These are phyloP conservation scores for Globisporangium okanoganense DNA, from an alignment of 352 stramenopile genomes.

Conservation along the genomic window DNA sequence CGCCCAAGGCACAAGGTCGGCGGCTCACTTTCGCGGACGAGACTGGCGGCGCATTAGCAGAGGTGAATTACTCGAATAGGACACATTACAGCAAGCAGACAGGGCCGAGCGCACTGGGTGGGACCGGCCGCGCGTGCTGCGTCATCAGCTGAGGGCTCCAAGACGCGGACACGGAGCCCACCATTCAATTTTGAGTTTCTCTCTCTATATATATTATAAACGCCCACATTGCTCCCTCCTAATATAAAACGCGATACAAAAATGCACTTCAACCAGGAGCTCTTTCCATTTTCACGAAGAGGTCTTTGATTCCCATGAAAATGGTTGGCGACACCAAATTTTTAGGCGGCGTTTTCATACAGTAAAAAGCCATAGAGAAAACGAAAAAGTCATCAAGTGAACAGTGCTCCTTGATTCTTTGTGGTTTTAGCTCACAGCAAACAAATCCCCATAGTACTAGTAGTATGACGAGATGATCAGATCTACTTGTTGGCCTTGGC, in stretches of 20 bases:
- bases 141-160: slow-evolving; percentile 31
- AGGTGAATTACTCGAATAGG: slow-evolving; percentile 69
- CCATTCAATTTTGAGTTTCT: slow-evolving; percentile 7
- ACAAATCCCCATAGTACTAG: slow-evolving; percentile 16
- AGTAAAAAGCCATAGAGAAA: no score
- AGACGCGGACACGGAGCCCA: not conserved
- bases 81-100: slow-evolving; percentile 81
- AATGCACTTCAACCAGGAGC: not conserved
- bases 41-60: slow-evolving; percentile 40
- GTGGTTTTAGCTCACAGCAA: slow-evolving; percentile 23
- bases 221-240: not conserved
- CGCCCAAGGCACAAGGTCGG: slow-evolving; percentile 24
- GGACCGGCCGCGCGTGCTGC: slow-evolving; percentile 32
- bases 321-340: not conserved
- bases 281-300: not conserved
- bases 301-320: not conserved
- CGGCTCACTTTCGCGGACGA: slow-evolving; percentile 69
- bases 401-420: slow-evolving; percentile 14
- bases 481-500: slow-evolving; percentile 96
- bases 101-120: slow-evolving; percentile 25
- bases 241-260: slow-evolving; percentile 1
- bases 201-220: not conserved
- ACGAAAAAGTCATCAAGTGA: not conserved
- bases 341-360: not conserved
- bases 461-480: slow-evolving; percentile 26